Evolutionary conservation across 345 rosid species (phyloP), one percentile per base, ranked within the genome.

Genomic region (Toxicodendron radicans): DNA sequence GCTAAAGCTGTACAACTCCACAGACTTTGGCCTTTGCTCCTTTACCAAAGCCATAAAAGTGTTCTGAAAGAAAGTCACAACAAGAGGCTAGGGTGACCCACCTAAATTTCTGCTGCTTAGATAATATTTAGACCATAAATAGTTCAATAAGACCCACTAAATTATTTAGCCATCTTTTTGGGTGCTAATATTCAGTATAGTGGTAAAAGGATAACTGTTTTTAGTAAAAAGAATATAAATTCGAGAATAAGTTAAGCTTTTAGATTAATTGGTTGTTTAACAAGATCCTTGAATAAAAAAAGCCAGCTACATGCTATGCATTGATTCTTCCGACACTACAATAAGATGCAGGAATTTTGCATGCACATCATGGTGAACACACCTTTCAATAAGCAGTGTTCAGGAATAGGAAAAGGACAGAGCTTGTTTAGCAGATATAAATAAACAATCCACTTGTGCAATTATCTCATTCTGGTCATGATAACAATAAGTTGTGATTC

Each of bases 211-310:
- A 23, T 14, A 53, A 70, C 21, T 20, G 2, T 1, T 46, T 20
- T 41, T 23, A 0, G 0, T 70, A 21, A 5, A 43, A 56, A 38
- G 16, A 23, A 20, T 10, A 66, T 8, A 66, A 14, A 48, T 6
- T 1, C 43, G 9, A 51, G 16, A 43, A 10, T 59, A 24, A 11
- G 18, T 16, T 18, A 30, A 59, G 66, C 11, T 43, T 30, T 30
- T 23, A 58, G 38, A 70, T 23, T 58, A 67, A 32, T 27, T 24
- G 18, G 49, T 56, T 68, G 71, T 33, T 66, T 1, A 68, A 38
- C 73, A 54, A 69, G 32, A 69, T 69, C 48, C 27, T 35, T 63
- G 45, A 49, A 67, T 8, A 9, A 17, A 32, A 27, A 32, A 32
- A 21, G 48, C 12, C 46, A 54, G 49, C 35, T 13, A 38, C 8